A percentile compares a stretch with the other conserved stretches of the same genome.
These are phyloP conservation scores for Cryphonectria parasitica DNA, from an alignment of 2,329 filamentous ascomycete species.

Conservation along the genomic window DNA sequence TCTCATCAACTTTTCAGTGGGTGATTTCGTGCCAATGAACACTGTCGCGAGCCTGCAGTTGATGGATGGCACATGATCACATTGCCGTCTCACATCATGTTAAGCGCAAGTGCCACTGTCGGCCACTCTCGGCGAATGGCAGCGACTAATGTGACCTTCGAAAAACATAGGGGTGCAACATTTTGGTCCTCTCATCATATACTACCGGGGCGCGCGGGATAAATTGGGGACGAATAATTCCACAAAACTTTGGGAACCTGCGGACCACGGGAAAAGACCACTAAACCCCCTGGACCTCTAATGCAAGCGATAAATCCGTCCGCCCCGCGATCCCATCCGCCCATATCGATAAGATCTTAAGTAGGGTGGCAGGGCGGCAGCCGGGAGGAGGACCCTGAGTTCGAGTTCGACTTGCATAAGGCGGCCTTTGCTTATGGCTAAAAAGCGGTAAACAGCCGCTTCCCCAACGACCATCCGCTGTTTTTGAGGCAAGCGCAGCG, in stretches of 20 bases:
- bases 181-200: background rate
- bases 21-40: background rate
- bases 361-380: background rate
- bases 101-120: background rate
- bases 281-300: background rate
- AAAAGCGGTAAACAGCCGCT: background rate
- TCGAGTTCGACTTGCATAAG: background rate
- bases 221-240: background rate
- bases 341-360: conserved; percentile 4
- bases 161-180: background rate
- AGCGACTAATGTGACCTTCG: background rate
- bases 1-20: background rate
- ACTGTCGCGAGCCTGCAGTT: background rate
- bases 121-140: background rate
- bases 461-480: background rate
- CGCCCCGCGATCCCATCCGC: conserved; percentile 3
- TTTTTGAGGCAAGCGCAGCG: background rate
- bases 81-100: background rate
- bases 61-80: background rate
- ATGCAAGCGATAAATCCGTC: background rate
- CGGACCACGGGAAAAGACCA: background rate
- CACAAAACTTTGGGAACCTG: background rate
- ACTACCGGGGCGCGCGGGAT: background rate
- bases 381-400: background rate
- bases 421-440: background rate